Evolutionary conservation across 2,329 filamentous ascomycete genomes (phyloP).

Genomic region (Ophiostoma sp.): DNA sequence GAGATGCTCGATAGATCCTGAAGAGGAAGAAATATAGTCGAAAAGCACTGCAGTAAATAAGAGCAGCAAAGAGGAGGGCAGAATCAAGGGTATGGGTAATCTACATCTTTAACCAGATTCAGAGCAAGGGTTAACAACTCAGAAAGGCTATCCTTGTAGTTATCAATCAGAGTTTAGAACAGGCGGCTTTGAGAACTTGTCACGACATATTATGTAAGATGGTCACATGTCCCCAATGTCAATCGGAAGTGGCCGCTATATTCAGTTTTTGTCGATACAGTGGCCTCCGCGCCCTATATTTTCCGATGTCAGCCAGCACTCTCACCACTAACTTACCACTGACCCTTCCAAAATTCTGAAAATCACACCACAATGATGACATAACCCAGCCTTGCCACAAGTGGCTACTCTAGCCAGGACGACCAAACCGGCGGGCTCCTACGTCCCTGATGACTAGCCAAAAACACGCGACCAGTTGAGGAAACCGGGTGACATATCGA

Average conservation of each 20-base stretch:
- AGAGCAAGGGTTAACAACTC: neutral
- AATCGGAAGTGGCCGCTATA: conserved; percentile 1
- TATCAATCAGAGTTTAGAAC: neutral
- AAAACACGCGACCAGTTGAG: conserved; percentile 18
- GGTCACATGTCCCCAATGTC: neutral
- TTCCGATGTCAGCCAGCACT: neutral
- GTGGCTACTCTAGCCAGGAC: neutral
- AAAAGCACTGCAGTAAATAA: no score
- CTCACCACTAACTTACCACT: conserved; percentile 1
- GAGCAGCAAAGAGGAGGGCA: no score
- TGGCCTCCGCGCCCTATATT: neutral
- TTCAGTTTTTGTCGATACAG: neutral
- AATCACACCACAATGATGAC: neutral
- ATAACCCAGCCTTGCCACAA: neutral
- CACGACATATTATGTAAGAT: neutral
- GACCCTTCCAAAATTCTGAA: neutral
- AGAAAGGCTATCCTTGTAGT: neutral
- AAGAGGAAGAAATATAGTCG: no score
- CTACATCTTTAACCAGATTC: no score
- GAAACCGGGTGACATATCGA: conserved; percentile 24
- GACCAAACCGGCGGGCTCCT: neutral
- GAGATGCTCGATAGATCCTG: no score
- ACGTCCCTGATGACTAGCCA: neutral
- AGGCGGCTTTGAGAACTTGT: neutral
- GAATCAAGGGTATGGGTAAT: no score